A percentile compares a stretch with the other conserved stretches of the same genome.
phyloP scores from a whole-genome alignment of 441 rosid genomes.

The Jatropha podagrica region DNA sequence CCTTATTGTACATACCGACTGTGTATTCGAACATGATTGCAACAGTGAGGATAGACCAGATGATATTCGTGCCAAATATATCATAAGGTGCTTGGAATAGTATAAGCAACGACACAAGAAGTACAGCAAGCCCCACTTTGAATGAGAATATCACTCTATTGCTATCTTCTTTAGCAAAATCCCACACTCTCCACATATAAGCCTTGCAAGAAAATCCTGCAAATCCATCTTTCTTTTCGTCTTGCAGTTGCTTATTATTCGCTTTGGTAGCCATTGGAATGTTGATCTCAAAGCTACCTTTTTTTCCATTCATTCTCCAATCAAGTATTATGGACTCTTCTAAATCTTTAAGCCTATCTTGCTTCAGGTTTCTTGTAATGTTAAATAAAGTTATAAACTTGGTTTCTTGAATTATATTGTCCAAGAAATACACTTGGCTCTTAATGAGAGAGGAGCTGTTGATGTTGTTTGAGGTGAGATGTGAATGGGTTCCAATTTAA shows the following conservation, averaged over 20 bases:
- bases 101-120: slow-evolving; percentile 61
- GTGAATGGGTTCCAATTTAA: slow-evolving; percentile 26
- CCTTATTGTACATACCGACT: slow-evolving; percentile 42
- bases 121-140: slow-evolving; percentile 68
- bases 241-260: slow-evolving; percentile 22
- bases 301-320: slow-evolving; percentile 65
- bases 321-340: slow-evolving; percentile 22
- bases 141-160: slow-evolving; percentile 52
- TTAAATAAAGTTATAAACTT: background rate
- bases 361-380: slow-evolving; percentile 26
- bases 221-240: slow-evolving; percentile 14
- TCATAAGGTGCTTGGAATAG: slow-evolving; percentile 57
- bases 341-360: background rate
- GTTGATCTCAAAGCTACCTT: slow-evolving; percentile 41
- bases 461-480: slow-evolving; percentile 18
- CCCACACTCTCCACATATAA: slow-evolving; percentile 48
- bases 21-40: slow-evolving; percentile 75
- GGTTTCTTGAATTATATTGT: slow-evolving; percentile 3
- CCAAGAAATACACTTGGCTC: slow-evolving; percentile 2
- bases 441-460: background rate
- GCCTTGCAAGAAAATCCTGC: slow-evolving; percentile 32
- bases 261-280: slow-evolving; percentile 35
- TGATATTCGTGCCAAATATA: slow-evolving; percentile 57
- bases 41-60: slow-evolving; percentile 76
- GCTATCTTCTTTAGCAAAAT: slow-evolving; percentile 52